Evolutionary conservation across 2,329 filamentous ascomycete genomes (phyloP), one percentile per base, ranked within the genome.

Genomic region (Sporothrix globosa): DNA sequence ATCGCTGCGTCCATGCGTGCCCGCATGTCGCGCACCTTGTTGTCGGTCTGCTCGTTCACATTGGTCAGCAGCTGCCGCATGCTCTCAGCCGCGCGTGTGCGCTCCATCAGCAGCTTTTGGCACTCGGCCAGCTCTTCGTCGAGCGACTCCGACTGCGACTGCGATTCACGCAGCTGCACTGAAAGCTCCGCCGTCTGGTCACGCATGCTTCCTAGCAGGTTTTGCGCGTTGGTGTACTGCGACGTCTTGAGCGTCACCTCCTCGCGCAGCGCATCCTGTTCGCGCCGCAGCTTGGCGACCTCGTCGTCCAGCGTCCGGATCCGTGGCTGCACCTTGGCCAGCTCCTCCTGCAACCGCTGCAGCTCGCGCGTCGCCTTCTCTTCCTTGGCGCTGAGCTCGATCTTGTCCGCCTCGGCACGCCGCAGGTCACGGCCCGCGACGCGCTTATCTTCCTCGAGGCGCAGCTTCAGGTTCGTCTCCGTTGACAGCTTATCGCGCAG

Each of bases 111-210:
- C 72, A 97, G 86, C 71, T 92, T 88, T 78, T 97, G 93, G 3
- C 93, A 91, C 79, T 99, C 96, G 0, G 89, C 88, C 0, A 98
- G 85, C 79, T 99, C 96, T 80, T 99, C 96, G 77, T 97, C 95
- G 0, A 98, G 83, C 71, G 90, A 92, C 76, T 97, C 94, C 52
- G 90, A 91, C 74, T 93, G 90, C 66, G 90, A 88, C 72, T 91
- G 89, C 0, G 92, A 88, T 80, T 99, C 96, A 79, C 96, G 97
- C 80, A 97, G 91, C 81, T 97, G 96, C 74, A 92, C 91, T 5
- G 90, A 90, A 76, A 98, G 87, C 81, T 99, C 96, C 1, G 91
- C 87, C 0, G 91, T 91, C 81, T 98, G 93, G 76, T 97, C 93
- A 72, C 94, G 92, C 92, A 98, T 96, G 78, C 92, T 97, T 76